Conservation (phyloP, 345 rosid species). For the Eucalyptus cladocalyx region DNA sequence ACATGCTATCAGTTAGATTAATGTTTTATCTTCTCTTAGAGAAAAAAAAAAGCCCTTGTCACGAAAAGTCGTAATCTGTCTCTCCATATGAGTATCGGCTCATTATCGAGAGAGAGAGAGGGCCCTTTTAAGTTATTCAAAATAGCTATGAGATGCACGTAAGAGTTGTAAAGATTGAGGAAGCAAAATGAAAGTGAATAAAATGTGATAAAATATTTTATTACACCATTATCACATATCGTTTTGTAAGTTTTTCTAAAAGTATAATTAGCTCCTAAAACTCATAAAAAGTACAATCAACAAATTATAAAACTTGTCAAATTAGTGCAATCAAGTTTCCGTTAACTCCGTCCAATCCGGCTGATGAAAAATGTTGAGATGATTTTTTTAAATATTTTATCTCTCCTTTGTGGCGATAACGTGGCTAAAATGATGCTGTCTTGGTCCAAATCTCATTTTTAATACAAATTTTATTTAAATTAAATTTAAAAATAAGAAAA, state of each 20-base stretch:
- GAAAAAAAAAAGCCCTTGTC: background rate
- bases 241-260: too few species aligned
- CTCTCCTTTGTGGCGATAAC: background rate
- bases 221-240: background rate
- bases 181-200: background rate
- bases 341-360: accelerated
- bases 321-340: accelerated
- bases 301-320: too few species aligned
- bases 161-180: background rate
- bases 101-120: background rate
- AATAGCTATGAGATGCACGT: background rate
- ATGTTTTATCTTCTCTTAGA: background rate
- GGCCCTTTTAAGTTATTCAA: background rate
- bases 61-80: background rate
- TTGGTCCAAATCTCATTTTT: too few species aligned
- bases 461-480: too few species aligned
- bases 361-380: background rate
- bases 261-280: too few species aligned
- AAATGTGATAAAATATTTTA: background rate
- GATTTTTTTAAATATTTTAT: accelerated
- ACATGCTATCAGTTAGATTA: background rate
- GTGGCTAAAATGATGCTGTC: background rate
- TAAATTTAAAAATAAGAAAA: too few species aligned
- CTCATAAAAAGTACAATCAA: too few species aligned
- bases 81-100: background rate